A percentile compares a stretch with the other conserved stretches of the same genome.
Conservation (phyloP, 345 rosid species). For the Limnanthes douglasii region DNA sequence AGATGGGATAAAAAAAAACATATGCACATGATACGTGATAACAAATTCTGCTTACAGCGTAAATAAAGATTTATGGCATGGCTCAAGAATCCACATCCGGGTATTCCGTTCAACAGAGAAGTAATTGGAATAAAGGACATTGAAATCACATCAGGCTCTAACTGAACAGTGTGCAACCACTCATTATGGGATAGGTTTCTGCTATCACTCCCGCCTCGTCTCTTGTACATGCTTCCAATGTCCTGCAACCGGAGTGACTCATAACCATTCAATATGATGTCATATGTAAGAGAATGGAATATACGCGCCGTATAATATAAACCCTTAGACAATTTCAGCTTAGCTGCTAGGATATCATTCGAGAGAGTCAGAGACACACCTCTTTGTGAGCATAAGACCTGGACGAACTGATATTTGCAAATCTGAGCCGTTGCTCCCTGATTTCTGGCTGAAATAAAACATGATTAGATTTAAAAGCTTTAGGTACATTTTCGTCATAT, state of each 20-base stretch:
- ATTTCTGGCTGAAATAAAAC: conserved; percentile 45
- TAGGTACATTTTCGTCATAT: no score
- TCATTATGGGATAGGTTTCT: conserved; percentile 50
- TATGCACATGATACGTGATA: no score
- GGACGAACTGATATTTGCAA: conserved; percentile 54
- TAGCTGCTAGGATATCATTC: not conserved
- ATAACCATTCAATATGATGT: conserved; percentile 4
- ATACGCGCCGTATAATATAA: not conserved
- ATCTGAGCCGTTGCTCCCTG: conserved; percentile 71
- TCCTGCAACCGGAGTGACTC: conserved; percentile 33
- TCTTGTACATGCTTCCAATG: conserved; percentile 47
- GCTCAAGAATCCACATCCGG: conserved; percentile 88
- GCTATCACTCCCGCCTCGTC: conserved; percentile 82
- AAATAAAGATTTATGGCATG: conserved; percentile 94
- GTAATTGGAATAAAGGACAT: conserved; percentile 90
- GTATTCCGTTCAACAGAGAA: conserved; percentile 82
- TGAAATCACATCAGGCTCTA: conserved; percentile 80
- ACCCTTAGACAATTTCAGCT: not conserved
- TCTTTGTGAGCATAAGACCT: conserved; percentile 80
- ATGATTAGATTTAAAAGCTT: conserved; percentile 8
- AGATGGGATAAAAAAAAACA: no score
- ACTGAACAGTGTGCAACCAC: conserved; percentile 85
- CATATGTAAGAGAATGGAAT: no score
- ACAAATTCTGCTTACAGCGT: conserved; percentile 54
- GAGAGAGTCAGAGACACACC: no score